Evolutionary conservation across 495 filamentous ascomycete genomes (phyloP).

Genomic region (Hypoxylon subgilvum): DNA sequence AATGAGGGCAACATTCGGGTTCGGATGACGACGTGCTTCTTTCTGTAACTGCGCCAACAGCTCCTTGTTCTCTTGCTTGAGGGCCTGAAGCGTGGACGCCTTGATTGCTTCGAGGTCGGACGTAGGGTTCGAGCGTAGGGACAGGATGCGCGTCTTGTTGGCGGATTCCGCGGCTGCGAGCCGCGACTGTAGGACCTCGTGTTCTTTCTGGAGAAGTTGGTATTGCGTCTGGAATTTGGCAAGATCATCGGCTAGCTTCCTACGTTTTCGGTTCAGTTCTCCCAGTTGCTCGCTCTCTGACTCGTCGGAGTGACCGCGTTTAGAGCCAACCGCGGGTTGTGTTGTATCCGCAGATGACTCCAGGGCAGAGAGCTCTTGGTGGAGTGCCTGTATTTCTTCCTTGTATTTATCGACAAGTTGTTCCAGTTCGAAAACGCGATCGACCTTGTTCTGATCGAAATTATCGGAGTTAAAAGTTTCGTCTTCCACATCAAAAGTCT

Average conservation of each 20-base stretch:
- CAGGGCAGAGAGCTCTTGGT: constrained; percentile 71
- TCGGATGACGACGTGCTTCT: constrained; percentile 38
- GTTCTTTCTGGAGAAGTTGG: constrained; percentile 73
- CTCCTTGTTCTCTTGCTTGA: constrained; percentile 83
- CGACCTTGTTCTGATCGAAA: constrained; percentile 75
- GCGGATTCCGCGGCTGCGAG: constrained; percentile 72
- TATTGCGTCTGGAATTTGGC: constrained; percentile 69
- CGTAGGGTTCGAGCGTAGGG: constrained; percentile 88
- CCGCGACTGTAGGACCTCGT: constrained; percentile 72
- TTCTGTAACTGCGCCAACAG: constrained; percentile 77
- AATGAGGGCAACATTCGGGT: constrained; percentile 57
- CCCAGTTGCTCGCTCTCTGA: constrained; percentile 79
- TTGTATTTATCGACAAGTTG: constrained; percentile 86
- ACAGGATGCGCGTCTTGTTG: constrained; percentile 82
- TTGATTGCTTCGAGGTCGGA: constrained; percentile 82
- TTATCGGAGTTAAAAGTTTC: constrained; percentile 77
- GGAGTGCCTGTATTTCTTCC: constrained; percentile 74
- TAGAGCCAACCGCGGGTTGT: constrained; percentile 52
- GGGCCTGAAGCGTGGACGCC: constrained; percentile 71
- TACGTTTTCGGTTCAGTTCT: constrained; percentile 80
- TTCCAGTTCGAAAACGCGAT: constrained; percentile 82
- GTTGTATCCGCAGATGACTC: constrained; percentile 49
- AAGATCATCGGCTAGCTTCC: constrained; percentile 80
- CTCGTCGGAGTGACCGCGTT: constrained; percentile 65
- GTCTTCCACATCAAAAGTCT: constrained; percentile 89